Conservation (phyloP, 495 filamentous ascomycete genomes). For the Aspergillus kassunensis region DNA sequence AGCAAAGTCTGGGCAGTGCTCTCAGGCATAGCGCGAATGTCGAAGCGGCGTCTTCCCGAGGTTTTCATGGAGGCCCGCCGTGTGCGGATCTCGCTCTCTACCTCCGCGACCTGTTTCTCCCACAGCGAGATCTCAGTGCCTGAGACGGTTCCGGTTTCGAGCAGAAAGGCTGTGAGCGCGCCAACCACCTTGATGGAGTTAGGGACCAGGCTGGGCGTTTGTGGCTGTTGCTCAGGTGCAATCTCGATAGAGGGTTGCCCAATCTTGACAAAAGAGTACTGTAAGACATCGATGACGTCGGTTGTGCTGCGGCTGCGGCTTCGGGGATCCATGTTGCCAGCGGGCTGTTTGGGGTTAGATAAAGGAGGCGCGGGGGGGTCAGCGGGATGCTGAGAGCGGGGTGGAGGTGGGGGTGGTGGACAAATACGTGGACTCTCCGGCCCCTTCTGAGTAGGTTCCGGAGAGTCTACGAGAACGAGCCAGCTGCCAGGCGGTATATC, state of each 20-base stretch:
- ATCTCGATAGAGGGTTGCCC: no score
- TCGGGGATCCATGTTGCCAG: neutral
- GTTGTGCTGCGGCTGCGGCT: neutral
- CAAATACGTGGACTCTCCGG: neutral
- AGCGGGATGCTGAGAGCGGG: no score
- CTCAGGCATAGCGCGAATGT: neutral
- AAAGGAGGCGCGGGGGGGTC: neutral
- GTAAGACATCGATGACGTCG: no score
- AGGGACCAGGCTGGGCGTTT: no score
- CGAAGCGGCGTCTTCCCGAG: neutral
- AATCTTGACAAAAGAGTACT: conserved; percentile 16
- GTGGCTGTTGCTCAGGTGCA: no score
- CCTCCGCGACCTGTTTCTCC: conserved; percentile 10
- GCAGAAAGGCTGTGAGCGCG: conserved; percentile 14
- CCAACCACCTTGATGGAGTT: conserved; percentile 9
- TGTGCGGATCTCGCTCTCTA: neutral
- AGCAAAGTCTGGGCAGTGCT: neutral
- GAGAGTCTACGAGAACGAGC: conserved; percentile 15
- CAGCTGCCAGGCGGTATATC: conserved; percentile 16
- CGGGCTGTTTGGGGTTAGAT: neutral
- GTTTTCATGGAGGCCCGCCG: neutral
- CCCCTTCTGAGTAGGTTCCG: neutral
- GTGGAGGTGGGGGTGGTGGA: neutral
- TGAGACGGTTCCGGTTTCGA: conserved; percentile 12
- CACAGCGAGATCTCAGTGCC: conserved; percentile 21